Evolutionary conservation across 306 rosid species (phyloP), one percentile per base, ranked within the genome.

Genomic region (Vachellia collinsii): DNA sequence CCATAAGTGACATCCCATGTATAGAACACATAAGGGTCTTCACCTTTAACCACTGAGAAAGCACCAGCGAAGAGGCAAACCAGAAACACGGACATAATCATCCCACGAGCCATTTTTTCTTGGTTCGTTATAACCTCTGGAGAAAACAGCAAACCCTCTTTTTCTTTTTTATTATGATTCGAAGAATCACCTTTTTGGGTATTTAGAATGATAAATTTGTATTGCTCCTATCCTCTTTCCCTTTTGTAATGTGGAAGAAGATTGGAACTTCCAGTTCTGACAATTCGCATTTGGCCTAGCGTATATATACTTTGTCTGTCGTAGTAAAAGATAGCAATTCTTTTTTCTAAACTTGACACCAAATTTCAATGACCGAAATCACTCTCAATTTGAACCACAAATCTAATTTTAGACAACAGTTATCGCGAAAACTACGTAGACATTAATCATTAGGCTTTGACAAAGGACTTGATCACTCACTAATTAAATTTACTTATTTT

Each of bases 1-100:
- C 97, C 99, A 50, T 93, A 88, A 12, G 92, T 90, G 25, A 94
- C 77, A 0, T 93, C 85, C 98, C 99, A 94, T 12, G 89, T 83
- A 84, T 88, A 91, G 80, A 6, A 89, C 3, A 91, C 75, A 64
- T 87, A 87, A 75, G 99, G 99, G 20, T 94, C 97, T 86, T 85
- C 99, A 73, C 83, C 83, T 8, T 10, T 63, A 3, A 82, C 86
- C 11, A 34, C 11, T 19, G 69, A 80, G 16, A 77, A 72, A 7
- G 83, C 56, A 46, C 83, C 89, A 1, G 53, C 74, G 29, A 80
- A 64, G 46, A 94, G 73, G 63, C 89, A 87, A 22, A 23, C 20
- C 81, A 78, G 13, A 77, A 89, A 59, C 74, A 22, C 48, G 1
- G 80, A 9, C 64, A 68, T 38, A 12, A 54, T 43, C 19, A 39